A percentile compares a stretch with the other conserved stretches of the same genome.
Evolutionary conservation across 1,284 basidiomycete species (phyloP).

Genomic region (Marasmius fiardii): DNA sequence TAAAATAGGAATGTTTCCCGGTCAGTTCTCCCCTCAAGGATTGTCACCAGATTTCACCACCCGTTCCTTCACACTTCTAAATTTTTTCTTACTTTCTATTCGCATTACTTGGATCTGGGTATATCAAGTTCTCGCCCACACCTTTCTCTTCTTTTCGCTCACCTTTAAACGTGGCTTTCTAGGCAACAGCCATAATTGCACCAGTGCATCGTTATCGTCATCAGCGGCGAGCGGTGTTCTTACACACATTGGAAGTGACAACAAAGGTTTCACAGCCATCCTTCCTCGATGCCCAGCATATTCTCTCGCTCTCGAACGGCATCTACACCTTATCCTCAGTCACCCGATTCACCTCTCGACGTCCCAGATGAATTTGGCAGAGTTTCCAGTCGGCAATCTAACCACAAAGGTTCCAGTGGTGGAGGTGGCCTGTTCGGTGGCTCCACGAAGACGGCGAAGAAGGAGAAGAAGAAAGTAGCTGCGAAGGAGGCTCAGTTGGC

Average conservation of each 20-base stretch:
- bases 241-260: neutral
- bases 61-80: neutral
- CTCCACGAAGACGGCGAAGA: conserved; percentile 33
- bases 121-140: neutral
- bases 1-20: neutral
- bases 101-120: conserved; percentile 4
- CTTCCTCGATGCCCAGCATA: conserved; percentile 35
- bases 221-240: neutral
- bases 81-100: neutral
- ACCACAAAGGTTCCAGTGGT: neutral
- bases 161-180: neutral
- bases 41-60: neutral
- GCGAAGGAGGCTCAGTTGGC: conserved; percentile 35
- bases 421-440: conserved; percentile 27
- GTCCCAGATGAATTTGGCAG: conserved; percentile 64
- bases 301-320: conserved; percentile 41
- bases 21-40: neutral
- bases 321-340: conserved; percentile 18
- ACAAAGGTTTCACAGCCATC: neutral
- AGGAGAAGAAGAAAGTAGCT: conserved; percentile 50
- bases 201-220: neutral
- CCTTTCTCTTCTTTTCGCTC: neutral
- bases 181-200: neutral
- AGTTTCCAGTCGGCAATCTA: conserved; percentile 36
- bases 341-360: conserved; percentile 17